These are phyloP conservation scores for Bothriochloa decipiens DNA, from an alignment of 176 grass and related monocot species.

Conservation along the genomic window DNA sequence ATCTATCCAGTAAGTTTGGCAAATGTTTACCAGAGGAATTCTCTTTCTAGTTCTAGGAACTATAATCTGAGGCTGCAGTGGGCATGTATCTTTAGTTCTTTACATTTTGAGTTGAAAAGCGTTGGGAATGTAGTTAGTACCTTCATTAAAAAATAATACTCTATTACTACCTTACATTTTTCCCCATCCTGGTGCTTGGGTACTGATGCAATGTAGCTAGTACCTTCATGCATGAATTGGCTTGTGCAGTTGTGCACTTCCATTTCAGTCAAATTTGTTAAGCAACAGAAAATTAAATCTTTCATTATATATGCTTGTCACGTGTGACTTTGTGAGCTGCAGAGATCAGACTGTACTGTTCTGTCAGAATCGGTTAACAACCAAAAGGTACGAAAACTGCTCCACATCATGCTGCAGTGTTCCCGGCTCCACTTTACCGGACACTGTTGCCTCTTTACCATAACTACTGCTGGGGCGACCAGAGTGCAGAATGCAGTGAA, in stretches of 20 bases:
- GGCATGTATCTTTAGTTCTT: not conserved
- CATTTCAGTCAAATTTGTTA: not conserved
- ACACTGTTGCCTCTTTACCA: not conserved
- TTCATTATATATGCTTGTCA: not conserved
- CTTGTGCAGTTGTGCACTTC: not conserved
- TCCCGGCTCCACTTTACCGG: not conserved
- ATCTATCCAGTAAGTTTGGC: conserved; percentile 64
- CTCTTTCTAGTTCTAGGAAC: conserved; percentile 67
- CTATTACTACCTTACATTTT: not conserved
- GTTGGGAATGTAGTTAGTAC: not conserved
- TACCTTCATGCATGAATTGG: not conserved
- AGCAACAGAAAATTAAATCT: not conserved
- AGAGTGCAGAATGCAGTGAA: conserved; percentile 4
- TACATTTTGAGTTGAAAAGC: conserved; percentile 1
- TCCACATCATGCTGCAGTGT: not conserved
- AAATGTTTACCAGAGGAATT: conserved; percentile 62
- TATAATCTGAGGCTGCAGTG: not conserved
- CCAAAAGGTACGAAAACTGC: not conserved
- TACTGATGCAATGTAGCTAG: conserved; percentile 1
- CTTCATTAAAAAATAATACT: not conserved
- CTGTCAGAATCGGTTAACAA: conserved; percentile 2
- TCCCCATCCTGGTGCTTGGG: not conserved
- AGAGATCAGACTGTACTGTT: conserved; percentile 1
- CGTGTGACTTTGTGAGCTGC: not conserved
- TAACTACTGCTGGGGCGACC: not conserved